phyloP scores from a whole-genome alignment of 768 basidiomycete genomes.

The Pseudohyphozyma bogoriensis region DNA sequence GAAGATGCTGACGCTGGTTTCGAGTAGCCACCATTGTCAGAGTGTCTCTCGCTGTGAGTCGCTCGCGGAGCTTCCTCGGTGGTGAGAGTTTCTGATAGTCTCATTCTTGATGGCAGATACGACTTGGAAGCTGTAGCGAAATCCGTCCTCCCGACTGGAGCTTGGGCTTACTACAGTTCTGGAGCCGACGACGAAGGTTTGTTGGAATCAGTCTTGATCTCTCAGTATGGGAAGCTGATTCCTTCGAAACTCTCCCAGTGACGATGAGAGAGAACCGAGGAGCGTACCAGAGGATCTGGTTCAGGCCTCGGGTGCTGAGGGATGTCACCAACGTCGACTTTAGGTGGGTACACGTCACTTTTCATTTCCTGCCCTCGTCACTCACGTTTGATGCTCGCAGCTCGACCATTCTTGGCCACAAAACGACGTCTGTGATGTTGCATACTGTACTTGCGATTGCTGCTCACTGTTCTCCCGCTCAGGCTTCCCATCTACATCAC shows the following conservation, averaged over 20 bases:
- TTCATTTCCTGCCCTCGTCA: background rate
- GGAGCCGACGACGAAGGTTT: constrained; percentile 68
- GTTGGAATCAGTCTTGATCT: no score
- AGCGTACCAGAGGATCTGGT: constrained; percentile 87
- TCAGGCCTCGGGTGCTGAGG: constrained; percentile 70
- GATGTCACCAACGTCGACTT: constrained; percentile 78
- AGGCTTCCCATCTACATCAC: constrained; percentile 53
- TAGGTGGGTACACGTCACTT: constrained; percentile 37
- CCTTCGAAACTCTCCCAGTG: background rate
- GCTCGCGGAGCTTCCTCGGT: no score
- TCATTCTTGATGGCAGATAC: no score
- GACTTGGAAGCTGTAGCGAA: constrained; percentile 54
- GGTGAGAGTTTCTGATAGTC: no score
- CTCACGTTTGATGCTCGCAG: background rate
- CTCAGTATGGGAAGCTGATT: background rate
- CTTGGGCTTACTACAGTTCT: constrained; percentile 75
- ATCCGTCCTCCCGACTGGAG: constrained; percentile 53
- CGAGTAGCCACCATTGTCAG: constrained; percentile 57
- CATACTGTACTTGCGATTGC: background rate
- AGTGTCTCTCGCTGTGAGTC: no score
- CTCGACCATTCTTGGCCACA: background rate
- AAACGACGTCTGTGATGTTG: background rate
- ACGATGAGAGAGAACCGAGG: constrained; percentile 44
- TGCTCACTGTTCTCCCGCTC: constrained; percentile 45
- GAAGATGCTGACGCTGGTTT: no score